These are phyloP conservation scores for Rhodamnia argentea DNA, from an alignment of 345 rosid species.

Conservation along the genomic window DNA sequence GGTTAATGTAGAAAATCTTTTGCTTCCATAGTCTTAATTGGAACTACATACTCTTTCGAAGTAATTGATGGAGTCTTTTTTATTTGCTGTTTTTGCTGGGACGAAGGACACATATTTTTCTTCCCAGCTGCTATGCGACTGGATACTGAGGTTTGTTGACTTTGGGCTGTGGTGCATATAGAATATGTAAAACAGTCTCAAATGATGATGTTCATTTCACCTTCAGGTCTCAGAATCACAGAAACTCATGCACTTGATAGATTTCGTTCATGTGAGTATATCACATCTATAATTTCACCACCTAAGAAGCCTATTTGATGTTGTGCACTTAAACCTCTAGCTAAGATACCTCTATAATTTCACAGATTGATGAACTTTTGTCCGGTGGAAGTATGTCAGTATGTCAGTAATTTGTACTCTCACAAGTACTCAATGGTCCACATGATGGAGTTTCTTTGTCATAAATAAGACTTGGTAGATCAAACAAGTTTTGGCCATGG, in stretches of 20 bases:
- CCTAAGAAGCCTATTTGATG: not conserved
- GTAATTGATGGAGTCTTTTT: not conserved
- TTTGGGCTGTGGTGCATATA: not conserved
- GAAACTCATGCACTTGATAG: not conserved
- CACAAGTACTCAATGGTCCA: not conserved
- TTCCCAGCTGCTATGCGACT: not conserved
- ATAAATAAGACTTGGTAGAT: not conserved
- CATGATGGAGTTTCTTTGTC: not conserved
- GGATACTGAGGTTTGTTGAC: not conserved
- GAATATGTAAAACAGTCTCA: not conserved
- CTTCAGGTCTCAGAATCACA: not conserved
- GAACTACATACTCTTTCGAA: not conserved
- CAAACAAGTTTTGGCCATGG: not conserved
- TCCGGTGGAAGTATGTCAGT: not conserved
- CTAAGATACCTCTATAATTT: not conserved
- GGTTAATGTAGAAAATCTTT: not conserved
- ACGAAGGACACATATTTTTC: not conserved
- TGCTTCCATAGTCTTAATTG: not conserved
- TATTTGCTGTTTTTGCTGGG: not conserved
- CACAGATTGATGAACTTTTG: not conserved
- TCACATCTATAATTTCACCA: not conserved
- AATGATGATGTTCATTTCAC: not conserved
- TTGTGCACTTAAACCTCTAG: not conserved
- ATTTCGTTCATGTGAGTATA: not conserved
- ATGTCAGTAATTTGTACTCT: not conserved